A percentile compares a stretch with the other conserved stretches of the same genome.
Evolutionary conservation across 805 yeast species (phyloP).

Genomic region (Wickerhamiella alocasiicola): DNA sequence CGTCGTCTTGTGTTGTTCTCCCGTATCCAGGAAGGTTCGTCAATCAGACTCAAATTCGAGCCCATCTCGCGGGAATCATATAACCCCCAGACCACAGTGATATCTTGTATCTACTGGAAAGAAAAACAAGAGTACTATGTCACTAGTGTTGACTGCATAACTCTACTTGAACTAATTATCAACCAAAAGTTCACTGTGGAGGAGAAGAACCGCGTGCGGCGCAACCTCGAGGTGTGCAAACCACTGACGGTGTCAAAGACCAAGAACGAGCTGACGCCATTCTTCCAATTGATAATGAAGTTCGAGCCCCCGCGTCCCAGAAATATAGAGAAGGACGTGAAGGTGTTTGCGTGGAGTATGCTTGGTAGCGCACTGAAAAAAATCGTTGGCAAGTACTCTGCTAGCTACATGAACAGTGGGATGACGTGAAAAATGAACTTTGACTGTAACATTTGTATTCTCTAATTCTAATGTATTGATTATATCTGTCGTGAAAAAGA

Average conservation of each 20-base stretch:
- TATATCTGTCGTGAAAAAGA: too few species aligned
- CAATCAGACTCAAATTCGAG: constrained; percentile 31
- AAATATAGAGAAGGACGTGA: constrained; percentile 57
- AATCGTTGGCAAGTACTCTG: constrained; percentile 45
- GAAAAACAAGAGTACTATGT: constrained; percentile 39
- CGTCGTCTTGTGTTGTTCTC: constrained; percentile 40
- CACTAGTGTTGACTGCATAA: constrained; percentile 53
- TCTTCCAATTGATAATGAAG: constrained; percentile 42
- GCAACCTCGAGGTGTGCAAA: constrained; percentile 51
- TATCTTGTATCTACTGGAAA: constrained; percentile 49
- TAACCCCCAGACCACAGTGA: constrained; percentile 33
- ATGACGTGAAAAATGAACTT: neutral
- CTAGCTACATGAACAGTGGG: constrained; percentile 14
- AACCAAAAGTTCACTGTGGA: constrained; percentile 46
- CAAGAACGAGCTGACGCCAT: constrained; percentile 27
- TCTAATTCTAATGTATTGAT: neutral
- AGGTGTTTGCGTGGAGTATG: constrained; percentile 49
- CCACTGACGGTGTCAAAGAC: constrained; percentile 48
- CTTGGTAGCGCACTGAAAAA: constrained; percentile 42
- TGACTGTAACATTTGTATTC: neutral
- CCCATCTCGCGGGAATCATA: constrained; percentile 31
- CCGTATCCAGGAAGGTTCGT: constrained; percentile 28
- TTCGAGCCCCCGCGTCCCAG: constrained; percentile 55
- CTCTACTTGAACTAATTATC: constrained; percentile 44
- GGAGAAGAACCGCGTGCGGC: constrained; percentile 56